Evolutionary conservation across 2,329 filamentous ascomycete species (phyloP), one percentile per base, ranked within the genome.

Genomic region (Penicillium corylophilum): DNA sequence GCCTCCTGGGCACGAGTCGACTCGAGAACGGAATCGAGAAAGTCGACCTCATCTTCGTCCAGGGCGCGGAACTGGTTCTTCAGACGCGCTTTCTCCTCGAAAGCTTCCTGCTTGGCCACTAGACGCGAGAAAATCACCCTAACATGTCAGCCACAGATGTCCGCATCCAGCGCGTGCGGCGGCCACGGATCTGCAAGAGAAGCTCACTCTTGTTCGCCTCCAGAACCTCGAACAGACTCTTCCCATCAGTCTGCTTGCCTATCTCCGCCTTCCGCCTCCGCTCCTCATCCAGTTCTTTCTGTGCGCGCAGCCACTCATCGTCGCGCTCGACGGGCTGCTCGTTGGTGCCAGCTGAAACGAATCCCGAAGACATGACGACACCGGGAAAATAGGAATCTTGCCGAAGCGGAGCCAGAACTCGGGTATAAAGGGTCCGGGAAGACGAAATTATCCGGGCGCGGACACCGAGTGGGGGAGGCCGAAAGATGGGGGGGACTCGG

Each of bases 1-100:
- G 73, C 77, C 60, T 86, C 83, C 63, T 83, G 75, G 20, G 77
- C 78, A 23, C 82, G 74, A 23, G 79, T 80, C 6, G 77, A 79
- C 59, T 84, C 81, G 29, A 82, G 71, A 2, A 86, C 73, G 0
- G 79, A 81, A 54, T 85, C 77, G 3, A 79, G 65, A 53, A 79
- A 79, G 2, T 79, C 77, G 42, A 79, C 68, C 57, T 79, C 77
- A 51, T 79, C 77, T 53, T 79, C 77, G 53, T 79, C 77, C 18
- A 79, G 70, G 16, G 77, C 68, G 39, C 77, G 76, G 54, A 79
- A 79, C 59, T 79, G 77, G 53, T 79, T 78, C 57, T 77, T 78
- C 42, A 79, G 53, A 48, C 74, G 72, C 13, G 73, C 72, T 35
- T 76, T 76, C 64, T 79, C 77, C 61, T 79, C 77, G 59, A 79